These are phyloP conservation scores for Eleusine coracana DNA, from an alignment of 176 grass and related monocot species.

Conservation along the genomic window DNA sequence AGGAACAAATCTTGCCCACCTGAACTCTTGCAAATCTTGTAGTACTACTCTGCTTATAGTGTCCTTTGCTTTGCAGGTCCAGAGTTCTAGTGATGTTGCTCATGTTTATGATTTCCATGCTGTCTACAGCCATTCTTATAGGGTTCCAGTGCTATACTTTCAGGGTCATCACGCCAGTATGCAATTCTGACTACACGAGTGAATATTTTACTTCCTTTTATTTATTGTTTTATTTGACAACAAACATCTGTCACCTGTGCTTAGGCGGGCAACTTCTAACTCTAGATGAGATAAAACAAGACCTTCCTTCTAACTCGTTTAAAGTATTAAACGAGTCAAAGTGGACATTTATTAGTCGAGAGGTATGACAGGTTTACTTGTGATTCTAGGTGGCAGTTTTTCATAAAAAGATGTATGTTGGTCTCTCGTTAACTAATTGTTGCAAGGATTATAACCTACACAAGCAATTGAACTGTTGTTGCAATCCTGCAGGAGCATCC, in stretches of 20 bases:
- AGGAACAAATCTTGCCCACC: neutral
- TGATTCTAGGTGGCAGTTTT: neutral
- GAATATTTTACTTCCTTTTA: constrained; percentile 7
- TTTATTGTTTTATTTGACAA: constrained; percentile 33
- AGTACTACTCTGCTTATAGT: neutral
- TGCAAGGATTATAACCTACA: neutral
- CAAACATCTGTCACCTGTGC: constrained; percentile 27
- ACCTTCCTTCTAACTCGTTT: constrained; percentile 59
- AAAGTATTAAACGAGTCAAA: constrained; percentile 69
- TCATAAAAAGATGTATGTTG: neutral
- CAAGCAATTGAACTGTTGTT: neutral
- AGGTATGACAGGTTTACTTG: constrained; percentile 48
- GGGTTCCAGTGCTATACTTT: constrained; percentile 86
- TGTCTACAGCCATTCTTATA: constrained; percentile 82
- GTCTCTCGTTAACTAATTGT: neutral
- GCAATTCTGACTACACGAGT: neutral
- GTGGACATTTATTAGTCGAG: constrained; percentile 92
- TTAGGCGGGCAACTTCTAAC: constrained; percentile 72
- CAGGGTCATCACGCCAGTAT: constrained; percentile 67
- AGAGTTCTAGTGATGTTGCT: constrained; percentile 42
- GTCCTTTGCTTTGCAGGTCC: constrained; percentile 51
- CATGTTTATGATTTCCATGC: constrained; percentile 89
- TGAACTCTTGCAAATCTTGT: neutral
- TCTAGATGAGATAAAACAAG: constrained; percentile 65
- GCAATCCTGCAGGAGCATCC: constrained; percentile 80